Base-by-base conservation (phyloP, 257 asterid species). In the Scutellaria barbata region DNA sequence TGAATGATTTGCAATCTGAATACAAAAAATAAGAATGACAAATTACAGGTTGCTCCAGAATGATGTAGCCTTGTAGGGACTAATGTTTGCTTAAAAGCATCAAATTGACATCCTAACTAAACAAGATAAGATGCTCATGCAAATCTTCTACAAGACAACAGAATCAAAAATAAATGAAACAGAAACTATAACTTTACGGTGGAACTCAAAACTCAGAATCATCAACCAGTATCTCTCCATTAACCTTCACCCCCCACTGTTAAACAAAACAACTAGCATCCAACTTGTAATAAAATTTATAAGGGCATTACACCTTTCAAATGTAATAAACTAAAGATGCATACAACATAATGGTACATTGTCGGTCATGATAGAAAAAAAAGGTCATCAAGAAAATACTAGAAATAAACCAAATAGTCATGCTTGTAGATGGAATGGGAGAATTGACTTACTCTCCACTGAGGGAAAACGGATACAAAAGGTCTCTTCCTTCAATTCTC, bases 401-500 rank as follows among this genome's bases (percentile, higher is more conserved):
- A 30, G 30, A 52, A 66, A 13, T 33, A 12, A 22, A 40, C 20
- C 1, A 37, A 50, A 47, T 13, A 13, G 20, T 55, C 18, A 72
- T 13, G 12, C 42, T 13, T 13, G 37, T 22, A 63, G 18, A 51
- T 22, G 14, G 37, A 60, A 65, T 30, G 58, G 60, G n/a, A 13
- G 53, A 78, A 11, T 33, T 6, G 40, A 81, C 95, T 82, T 73
- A 90, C 98, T 86, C 83, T 90, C 96, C 43, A 92, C 75, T 3
- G 93, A 85, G 20, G 91, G 74, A 79, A 92, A 90, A n/a, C 95
- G 87, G 48, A 92, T 85, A 56, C 85, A 77, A 74, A 92, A 92
- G 0, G 87, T 83, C 87, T 90, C 98, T 3, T 90, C 88, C 82
- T 92, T 92, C 52, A 90, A 60, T 77, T 92, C 97, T 51, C 93